Base-by-base conservation (phyloP, 2,329 filamentous ascomycete species). In the Magnaporthiopsis rhizophila region DNA sequence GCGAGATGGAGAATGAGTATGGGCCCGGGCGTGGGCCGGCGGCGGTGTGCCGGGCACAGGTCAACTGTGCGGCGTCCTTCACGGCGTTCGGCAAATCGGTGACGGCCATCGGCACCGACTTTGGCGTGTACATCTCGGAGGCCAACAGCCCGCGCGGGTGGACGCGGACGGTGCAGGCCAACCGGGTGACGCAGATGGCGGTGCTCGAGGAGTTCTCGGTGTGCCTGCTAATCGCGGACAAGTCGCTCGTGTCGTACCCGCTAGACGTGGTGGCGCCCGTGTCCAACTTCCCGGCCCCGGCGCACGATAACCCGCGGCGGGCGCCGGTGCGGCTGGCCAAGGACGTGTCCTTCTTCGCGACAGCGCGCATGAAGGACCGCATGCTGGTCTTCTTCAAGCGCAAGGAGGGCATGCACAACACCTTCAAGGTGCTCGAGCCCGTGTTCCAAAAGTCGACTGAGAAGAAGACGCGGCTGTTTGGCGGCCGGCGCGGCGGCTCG, bases 381-480 rank as follows among this genome's bases (percentile, higher is more conserved):
- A 93, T 90, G 68, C 81, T 99, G 9, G 87, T 99, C 34, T 94
- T 99, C 75, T 99, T 98, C 83, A 98, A 98, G 79, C 96, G 96
- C 74, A 91, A 92, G 67, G 95, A 98, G 74, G 89, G 89, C 34
- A 83, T 97, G 66, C 91, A 93, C 71, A 97, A 92, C 30, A 96
- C 90, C 0, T 98, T 99, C 83, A 98, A 93, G 78, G 92, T 99
- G 15, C 86, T 99, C 11, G 95, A 99, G 74, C 95, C 95, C 0
- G 92, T 99, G 32, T 90, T 95, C 72, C 93, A 97, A 69, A 97
- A 97, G 73, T 90, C 92, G 0, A 88, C 90, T 0, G 91, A 96
- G 72, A 94, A 90, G 79, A 91, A 89, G 71, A 85, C 87, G 5
- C 87, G 91, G 11, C 74, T 88, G 18, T 88, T 88, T 67, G 82